These are phyloP conservation scores for Geopyxis carbonaria DNA, from an alignment of 495 filamentous ascomycete species.

Conservation along the genomic window DNA sequence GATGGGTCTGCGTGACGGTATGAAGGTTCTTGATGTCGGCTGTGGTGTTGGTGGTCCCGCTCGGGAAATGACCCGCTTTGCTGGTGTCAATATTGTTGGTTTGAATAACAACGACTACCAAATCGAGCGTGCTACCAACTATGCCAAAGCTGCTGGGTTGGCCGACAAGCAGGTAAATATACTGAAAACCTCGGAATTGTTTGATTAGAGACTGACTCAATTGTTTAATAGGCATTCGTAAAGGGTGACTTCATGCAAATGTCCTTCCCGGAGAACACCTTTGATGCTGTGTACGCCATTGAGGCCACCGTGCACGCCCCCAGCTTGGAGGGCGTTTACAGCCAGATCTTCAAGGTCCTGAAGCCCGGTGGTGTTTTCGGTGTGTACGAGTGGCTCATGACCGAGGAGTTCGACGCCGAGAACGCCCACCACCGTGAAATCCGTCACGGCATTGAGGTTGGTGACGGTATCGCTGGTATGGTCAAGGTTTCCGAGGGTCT, in stretches of 20 bases:
- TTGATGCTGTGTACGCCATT: conserved; percentile 91
- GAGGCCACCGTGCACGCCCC: conserved; percentile 95
- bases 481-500: conserved; percentile 73
- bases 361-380: conserved; percentile 95
- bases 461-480: conserved; percentile 98
- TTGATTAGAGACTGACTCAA: background rate
- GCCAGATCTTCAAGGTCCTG: conserved; percentile 82
- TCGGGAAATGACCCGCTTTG: conserved; percentile 90
- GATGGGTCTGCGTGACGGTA: conserved; percentile 69
- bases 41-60: conserved; percentile 98
- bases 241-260: conserved; percentile 54
- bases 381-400: conserved; percentile 99
- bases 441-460: conserved; percentile 86
- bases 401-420: conserved; percentile 78
- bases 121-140: conserved; percentile 80
- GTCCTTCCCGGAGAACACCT: conserved; percentile 77
- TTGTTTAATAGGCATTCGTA: background rate
- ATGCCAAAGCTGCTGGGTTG: conserved; percentile 67
- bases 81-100: conserved; percentile 73
- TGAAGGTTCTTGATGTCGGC: conserved; percentile 89
- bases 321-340: conserved; percentile 84
- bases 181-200: conserved; percentile 95
- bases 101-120: conserved; percentile 99
- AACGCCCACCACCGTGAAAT: conserved; percentile 79
- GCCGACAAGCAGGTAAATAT: conserved; percentile 61